A percentile compares a stretch with the other conserved stretches of the same genome.
phyloP scores from a whole-genome alignment of 352 stramenopile species.

The Pythium biforme region DNA sequence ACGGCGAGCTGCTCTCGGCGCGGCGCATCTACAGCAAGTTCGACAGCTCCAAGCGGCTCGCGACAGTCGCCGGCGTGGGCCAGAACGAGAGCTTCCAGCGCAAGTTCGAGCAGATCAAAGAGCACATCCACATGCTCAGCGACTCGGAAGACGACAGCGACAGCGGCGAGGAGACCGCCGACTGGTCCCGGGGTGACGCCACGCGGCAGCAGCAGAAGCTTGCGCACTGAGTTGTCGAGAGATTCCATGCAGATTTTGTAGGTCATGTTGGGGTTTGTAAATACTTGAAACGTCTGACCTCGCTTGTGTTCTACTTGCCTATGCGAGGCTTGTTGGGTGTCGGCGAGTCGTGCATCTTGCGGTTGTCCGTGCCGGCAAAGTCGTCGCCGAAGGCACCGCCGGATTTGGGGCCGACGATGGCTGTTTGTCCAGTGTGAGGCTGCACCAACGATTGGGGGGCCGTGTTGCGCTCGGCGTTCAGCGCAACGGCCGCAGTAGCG shows the following conservation, averaged over 20 bases:
- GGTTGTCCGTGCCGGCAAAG: too few relatives aligned
- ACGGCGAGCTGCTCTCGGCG: slow-evolving; percentile 27
- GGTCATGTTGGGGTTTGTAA: not conserved
- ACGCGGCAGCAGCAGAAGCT: not conserved
- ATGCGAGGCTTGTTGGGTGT: too few relatives aligned
- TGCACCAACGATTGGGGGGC: too few relatives aligned
- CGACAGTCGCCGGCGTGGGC: slow-evolving; percentile 32
- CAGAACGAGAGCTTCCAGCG: slow-evolving; percentile 48
- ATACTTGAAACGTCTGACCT: too few relatives aligned
- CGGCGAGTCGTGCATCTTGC: too few relatives aligned
- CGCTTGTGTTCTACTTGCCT: too few relatives aligned
- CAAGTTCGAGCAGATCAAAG: slow-evolving; percentile 60
- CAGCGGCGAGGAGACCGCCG: slow-evolving; percentile 26
- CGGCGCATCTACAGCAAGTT: slow-evolving; percentile 27
- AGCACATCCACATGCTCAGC: slow-evolving; percentile 57
- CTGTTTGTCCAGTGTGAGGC: too few relatives aligned
- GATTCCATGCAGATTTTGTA: not conserved
- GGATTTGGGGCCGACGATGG: too few relatives aligned
- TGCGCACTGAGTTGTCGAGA: not conserved
- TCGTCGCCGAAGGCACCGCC: too few relatives aligned
- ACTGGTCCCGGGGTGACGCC: not conserved
- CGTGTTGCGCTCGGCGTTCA: too few relatives aligned
- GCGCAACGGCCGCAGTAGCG: too few relatives aligned
- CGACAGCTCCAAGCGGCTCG: slow-evolving; percentile 50
- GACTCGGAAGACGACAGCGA: slow-evolving; percentile 40